Evolutionary conservation across 768 basidiomycete genomes (phyloP), one percentile per base, ranked within the genome.

Genomic region (Chlorophyllum brunneum): DNA sequence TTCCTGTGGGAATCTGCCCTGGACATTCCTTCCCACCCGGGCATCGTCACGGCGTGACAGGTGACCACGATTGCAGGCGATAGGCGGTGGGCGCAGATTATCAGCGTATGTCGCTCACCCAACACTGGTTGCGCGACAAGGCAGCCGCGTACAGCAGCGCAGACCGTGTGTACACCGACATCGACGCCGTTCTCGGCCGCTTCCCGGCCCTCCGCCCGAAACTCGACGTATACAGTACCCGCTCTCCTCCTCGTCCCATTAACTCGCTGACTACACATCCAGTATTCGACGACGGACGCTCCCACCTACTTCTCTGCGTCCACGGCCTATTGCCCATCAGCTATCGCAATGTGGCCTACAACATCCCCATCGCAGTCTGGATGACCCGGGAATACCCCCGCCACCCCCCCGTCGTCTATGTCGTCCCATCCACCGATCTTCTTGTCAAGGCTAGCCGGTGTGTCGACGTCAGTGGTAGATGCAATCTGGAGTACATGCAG

Each of bases 241-340:
- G 46, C 30, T 30, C 42, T 30, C 44, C 18, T 23, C 6, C 42
- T 37, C 42, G n/a, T 41, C 42, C 15, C 24, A 23, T 39, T 54
- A 33, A 48, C 54, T 41, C 39, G 54, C 41, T 56, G 40, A 46
- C 37, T 56, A 48, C 41, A 44, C 51, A 20, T 38, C 41, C 58
- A 97, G 92, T 89, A 0, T 94, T 90, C 70, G 93, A 99, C 67
- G 92, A 97, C 58, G 97, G 97, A 41, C 83, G 95, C 31, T 86
- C 92, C 0, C 92, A 95, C 62, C 77, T 98, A 15, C 79, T 99
- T 23, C 83, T 98, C 51, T 93, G 92, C 58, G 60, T 95, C 2
- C 90, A 97, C 63, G 97, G 97, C 8, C 80, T 98, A 4, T 75
- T 99, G 1, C 94, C 93, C 3, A 97, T 99, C 59, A 68, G 79